These are phyloP conservation scores for Solanum sparsipilum DNA, from an alignment of 257 asterid genomes.

Conservation along the genomic window DNA sequence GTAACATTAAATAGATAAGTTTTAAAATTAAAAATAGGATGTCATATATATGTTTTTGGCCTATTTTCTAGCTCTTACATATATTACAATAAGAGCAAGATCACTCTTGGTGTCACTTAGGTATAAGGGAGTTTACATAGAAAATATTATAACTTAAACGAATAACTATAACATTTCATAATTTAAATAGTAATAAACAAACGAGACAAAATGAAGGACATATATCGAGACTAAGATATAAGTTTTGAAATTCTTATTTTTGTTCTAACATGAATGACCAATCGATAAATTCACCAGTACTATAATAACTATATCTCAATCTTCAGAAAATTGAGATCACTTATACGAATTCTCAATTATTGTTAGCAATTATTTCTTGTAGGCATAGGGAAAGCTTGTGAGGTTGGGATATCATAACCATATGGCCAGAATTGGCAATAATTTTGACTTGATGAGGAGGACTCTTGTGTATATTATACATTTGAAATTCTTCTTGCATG, in stretches of 20 bases:
- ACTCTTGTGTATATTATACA: conserved; percentile 25
- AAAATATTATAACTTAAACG: no score
- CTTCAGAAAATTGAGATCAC: no score
- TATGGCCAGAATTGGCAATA: conserved; percentile 34
- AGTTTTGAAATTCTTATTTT: neutral
- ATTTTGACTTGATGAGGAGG: conserved; percentile 29
- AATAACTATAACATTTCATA: no score
- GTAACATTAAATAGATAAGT: no score
- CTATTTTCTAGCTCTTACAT: no score
- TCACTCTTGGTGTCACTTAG: no score
- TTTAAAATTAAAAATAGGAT: no score
- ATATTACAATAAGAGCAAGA: no score
- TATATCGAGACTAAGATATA: neutral
- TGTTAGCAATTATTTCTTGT: conserved; percentile 15
- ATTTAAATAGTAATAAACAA: no score
- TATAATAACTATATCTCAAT: neutral
- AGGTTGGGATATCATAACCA: conserved; percentile 48
- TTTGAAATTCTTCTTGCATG: conserved; percentile 42
- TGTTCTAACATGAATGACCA: neutral
- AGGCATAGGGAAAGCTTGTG: conserved; percentile 14
- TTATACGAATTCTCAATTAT: no score
- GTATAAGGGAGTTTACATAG: neutral
- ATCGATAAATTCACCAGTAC: neutral
- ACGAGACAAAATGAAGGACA: neutral
- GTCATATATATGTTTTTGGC: no score